phyloP scores from a whole-genome alignment of 495 filamentous ascomycete species.

The Aspergillus baeticus region DNA sequence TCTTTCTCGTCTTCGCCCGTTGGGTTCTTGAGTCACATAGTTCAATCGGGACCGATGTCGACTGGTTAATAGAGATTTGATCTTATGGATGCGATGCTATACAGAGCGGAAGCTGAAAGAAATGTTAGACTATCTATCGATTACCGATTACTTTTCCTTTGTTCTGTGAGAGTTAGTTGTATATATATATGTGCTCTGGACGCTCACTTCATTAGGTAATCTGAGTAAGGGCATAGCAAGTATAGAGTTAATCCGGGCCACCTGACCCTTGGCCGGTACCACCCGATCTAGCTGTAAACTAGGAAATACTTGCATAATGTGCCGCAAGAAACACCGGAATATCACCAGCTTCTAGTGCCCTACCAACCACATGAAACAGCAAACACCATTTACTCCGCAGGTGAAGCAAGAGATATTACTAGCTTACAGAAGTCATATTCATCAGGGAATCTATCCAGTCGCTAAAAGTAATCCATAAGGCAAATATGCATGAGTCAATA shows the following conservation, averaged over 20 bases:
- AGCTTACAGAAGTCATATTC: constrained; percentile 18
- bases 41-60: not conserved
- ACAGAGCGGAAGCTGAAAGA: constrained; percentile 1
- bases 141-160: constrained; percentile 5
- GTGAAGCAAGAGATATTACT: not conserved
- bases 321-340: too few relatives aligned
- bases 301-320: too few relatives aligned
- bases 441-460: constrained; percentile 30
- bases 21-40: not conserved
- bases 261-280: too few relatives aligned
- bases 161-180: constrained; percentile 2
- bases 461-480: constrained; percentile 21
- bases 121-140: constrained; percentile 17
- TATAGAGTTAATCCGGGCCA: too few relatives aligned
- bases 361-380: too few relatives aligned
- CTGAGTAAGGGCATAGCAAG: too few relatives aligned
- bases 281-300: too few relatives aligned
- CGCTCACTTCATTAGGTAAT: not conserved
- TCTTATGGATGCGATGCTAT: not conserved
- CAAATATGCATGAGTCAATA: constrained; percentile 10
- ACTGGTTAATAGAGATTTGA: not conserved
- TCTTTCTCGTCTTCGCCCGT: not conserved
- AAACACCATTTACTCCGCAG: too few relatives aligned
- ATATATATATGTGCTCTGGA: constrained; percentile 15
- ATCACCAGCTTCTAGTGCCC: too few relatives aligned